These are phyloP conservation scores for Chenopodium suecicum DNA, from an alignment of 148 eudicot genomes.

Conservation along the genomic window DNA sequence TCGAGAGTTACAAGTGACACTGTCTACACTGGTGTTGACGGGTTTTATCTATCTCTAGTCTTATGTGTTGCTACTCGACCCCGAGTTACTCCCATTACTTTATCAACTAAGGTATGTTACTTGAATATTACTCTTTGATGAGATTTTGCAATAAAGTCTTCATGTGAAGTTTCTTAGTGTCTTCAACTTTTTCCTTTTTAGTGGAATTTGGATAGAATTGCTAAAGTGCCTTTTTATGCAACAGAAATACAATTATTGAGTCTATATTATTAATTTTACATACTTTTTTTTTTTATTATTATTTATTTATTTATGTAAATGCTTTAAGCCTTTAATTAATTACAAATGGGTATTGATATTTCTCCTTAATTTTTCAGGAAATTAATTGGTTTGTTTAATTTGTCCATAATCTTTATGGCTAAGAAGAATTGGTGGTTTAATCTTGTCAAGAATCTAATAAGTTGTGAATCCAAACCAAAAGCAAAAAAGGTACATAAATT, in stretches of 20 bases:
- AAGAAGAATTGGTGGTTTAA: slow-evolving; percentile 64
- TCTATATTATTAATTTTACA: too few species aligned
- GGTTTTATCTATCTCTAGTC: too few species aligned
- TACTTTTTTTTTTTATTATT: neutral
- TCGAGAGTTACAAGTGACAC: too few species aligned
- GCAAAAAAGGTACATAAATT: slow-evolving; percentile 44
- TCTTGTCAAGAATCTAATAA: slow-evolving; percentile 60
- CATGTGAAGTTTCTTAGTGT: neutral
- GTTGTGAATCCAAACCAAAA: slow-evolving; percentile 50
- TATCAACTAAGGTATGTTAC: too few species aligned
- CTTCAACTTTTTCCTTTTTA: neutral
- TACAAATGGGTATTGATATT: neutral
- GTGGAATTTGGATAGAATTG: neutral
- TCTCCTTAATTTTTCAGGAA: slow-evolving; percentile 1
- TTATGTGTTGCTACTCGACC: too few species aligned
- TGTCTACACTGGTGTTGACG: too few species aligned
- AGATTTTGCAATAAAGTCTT: neutral
- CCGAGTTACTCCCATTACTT: too few species aligned
- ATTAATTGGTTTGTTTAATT: neutral
- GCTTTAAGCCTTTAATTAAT: neutral
- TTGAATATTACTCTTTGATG: too few species aligned
- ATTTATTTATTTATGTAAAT: neutral
- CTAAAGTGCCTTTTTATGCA: neutral
- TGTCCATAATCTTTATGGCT: slow-evolving; percentile 40
- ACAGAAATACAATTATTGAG: too few species aligned